Conservation (phyloP, 2,329 filamentous ascomycete species). For the Anisogramma anomala region DNA sequence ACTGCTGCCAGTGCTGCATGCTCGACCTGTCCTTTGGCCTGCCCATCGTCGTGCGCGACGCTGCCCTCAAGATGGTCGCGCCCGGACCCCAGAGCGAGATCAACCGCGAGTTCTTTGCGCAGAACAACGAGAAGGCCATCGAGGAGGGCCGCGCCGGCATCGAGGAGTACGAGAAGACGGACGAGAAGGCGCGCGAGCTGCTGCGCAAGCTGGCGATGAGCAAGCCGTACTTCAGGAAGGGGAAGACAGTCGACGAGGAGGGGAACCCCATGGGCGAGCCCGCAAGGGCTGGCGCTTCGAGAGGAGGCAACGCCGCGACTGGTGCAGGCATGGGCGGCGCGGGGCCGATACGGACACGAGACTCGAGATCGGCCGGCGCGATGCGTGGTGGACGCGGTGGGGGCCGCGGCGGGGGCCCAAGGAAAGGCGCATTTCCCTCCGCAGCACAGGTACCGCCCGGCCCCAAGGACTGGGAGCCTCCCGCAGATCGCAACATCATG, state of each 20-base stretch:
- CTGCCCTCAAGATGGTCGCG: constrained; percentile 93
- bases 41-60: constrained; percentile 88
- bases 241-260: constrained; percentile 57
- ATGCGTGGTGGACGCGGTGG: constrained; percentile 30
- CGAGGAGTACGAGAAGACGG: constrained; percentile 92
- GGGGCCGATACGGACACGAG: constrained; percentile 69
- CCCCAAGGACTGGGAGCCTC: constrained; percentile 76
- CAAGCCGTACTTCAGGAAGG: constrained; percentile 91
- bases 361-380: constrained; percentile 41
- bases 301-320: constrained; percentile 36
- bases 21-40: constrained; percentile 92
- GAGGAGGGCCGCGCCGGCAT: constrained; percentile 77
- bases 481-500: constrained; percentile 72
- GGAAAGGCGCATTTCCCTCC: constrained; percentile 52
- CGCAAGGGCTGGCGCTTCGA: constrained; percentile 26
- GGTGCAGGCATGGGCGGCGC: constrained; percentile 50
- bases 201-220: constrained; percentile 75
- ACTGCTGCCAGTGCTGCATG: constrained; percentile 99
- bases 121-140: constrained; percentile 91
- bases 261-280: constrained; percentile 29
- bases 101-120: constrained; percentile 94
- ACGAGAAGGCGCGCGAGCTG: constrained; percentile 89
- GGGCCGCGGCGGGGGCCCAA: constrained; percentile 28
- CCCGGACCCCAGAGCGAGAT: constrained; percentile 85
- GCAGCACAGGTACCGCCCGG: constrained; percentile 66